Conservation (phyloP, 441 rosid species). For the California macrophylla region DNA sequence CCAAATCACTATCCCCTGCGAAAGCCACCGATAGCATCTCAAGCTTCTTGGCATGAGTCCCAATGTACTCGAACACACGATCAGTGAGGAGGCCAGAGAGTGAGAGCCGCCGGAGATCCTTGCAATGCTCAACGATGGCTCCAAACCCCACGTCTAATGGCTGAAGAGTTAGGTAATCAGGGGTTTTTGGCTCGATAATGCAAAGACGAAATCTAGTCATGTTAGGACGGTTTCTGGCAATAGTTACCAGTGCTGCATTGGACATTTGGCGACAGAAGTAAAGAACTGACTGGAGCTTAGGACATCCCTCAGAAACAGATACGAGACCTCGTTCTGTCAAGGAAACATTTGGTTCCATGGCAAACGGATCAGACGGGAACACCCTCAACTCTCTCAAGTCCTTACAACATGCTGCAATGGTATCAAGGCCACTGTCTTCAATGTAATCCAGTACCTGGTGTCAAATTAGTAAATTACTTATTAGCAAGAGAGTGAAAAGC, state of each 20-base stretch:
- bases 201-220: slow-evolving; percentile 69
- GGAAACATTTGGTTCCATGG: slow-evolving; percentile 41
- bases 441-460: slow-evolving; percentile 81
- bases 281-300: slow-evolving; percentile 68
- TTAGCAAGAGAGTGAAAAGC: neutral
- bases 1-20: slow-evolving; percentile 71
- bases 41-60: slow-evolving; percentile 61
- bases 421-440: slow-evolving; percentile 75
- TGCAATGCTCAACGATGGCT: slow-evolving; percentile 73
- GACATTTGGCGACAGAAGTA: slow-evolving; percentile 95
- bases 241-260: slow-evolving; percentile 70
- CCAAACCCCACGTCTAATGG: slow-evolving; percentile 93
- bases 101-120: slow-evolving; percentile 56
- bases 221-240: slow-evolving; percentile 70
- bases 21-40: slow-evolving; percentile 94
- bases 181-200: slow-evolving; percentile 67
- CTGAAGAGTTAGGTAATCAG: slow-evolving; percentile 54
- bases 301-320: slow-evolving; percentile 71
- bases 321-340: slow-evolving; percentile 87
- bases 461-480: slow-evolving; percentile 2
- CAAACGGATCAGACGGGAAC: slow-evolving; percentile 59
- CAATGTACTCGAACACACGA: slow-evolving; percentile 64
- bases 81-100: slow-evolving; percentile 76
- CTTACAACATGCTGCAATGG: slow-evolving; percentile 72
- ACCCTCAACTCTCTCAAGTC: slow-evolving; percentile 81